phyloP scores from a whole-genome alignment of 768 basidiomycete species.

The Calvatia gigantea region DNA sequence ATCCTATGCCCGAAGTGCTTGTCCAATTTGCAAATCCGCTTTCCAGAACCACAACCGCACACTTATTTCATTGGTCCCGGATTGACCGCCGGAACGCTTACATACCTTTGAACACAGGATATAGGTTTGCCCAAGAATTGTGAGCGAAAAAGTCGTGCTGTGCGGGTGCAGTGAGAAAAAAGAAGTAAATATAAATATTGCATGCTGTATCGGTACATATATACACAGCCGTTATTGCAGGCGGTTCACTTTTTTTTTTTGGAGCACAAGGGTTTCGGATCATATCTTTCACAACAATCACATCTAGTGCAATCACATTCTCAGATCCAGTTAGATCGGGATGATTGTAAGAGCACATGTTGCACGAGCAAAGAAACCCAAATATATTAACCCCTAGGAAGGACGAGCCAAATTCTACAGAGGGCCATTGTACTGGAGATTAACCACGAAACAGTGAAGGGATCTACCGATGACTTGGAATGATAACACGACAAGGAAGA shows the following conservation, averaged over 20 bases:
- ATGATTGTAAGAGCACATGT: not conserved
- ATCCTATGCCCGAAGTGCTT: no score
- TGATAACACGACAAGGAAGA: constrained; percentile 27
- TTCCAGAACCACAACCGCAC: no score
- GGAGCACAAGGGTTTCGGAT: not conserved
- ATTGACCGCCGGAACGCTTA: no score
- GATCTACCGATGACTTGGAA: constrained; percentile 16
- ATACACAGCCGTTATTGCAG: not conserved
- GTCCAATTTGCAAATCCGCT: no score
- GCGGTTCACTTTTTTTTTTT: not conserved
- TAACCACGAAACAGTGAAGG: constrained; percentile 19
- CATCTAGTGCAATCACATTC: not conserved
- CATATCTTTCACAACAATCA: not conserved
- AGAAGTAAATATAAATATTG: no score
- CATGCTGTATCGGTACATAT: not conserved
- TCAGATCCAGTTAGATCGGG: not conserved
- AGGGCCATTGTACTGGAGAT: constrained; percentile 13
- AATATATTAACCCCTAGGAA: constrained; percentile 7
- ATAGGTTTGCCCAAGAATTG: no score
- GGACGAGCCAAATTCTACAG: constrained; percentile 11
- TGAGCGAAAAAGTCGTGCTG: no score
- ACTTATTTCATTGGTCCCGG: no score
- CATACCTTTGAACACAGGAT: no score
- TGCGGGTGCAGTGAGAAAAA: no score
- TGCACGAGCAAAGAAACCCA: not conserved